Percentiles rank a stretch among this genome's conserved stretches.
Evolutionary conservation across 2,329 filamentous ascomycete genomes (phyloP).

Genomic region (Ophiostoma himal-ulmi): DNA sequence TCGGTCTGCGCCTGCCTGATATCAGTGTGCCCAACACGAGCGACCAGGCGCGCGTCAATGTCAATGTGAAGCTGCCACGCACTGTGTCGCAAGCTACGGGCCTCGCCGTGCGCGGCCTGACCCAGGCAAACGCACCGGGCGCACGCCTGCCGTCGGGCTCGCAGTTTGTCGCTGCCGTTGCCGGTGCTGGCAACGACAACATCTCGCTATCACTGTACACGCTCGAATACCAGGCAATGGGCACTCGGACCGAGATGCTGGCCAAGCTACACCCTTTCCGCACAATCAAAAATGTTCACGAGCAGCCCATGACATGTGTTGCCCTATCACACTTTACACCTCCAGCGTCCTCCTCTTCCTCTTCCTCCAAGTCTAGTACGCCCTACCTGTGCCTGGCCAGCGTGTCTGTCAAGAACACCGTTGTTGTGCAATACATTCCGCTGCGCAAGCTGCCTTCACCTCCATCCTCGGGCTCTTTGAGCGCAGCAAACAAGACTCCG

Average conservation of each 20-base stretch:
- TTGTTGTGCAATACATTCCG: conserved; percentile 73
- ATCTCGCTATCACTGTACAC: conserved; percentile 73
- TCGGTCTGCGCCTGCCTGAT: conserved; percentile 46
- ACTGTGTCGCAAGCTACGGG: conserved; percentile 69
- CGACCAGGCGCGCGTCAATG: conserved; percentile 43
- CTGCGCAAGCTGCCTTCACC: conserved; percentile 45
- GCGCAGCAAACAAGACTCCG: conserved; percentile 31
- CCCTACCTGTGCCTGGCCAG: conserved; percentile 72
- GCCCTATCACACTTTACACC: conserved; percentile 56
- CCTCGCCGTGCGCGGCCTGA: conserved; percentile 68
- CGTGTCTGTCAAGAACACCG: conserved; percentile 71
- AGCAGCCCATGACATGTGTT: conserved; percentile 53
- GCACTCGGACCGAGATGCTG: conserved; percentile 47
- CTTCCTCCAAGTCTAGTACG: conserved; percentile 34
- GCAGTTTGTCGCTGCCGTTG: conserved; percentile 76
- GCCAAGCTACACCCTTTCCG: conserved; percentile 48
- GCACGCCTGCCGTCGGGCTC: conserved; percentile 51
- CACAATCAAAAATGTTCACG: conserved; percentile 49
- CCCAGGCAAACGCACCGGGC: conserved; percentile 44
- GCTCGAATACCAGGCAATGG: conserved; percentile 57
- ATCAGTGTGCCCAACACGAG: conserved; percentile 31
- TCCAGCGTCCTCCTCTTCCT: background rate
- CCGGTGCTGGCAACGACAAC: conserved; percentile 66
- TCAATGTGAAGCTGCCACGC: conserved; percentile 52
- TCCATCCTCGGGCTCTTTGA: conserved; percentile 32